Evolutionary conservation across 129 eudicot species (phyloP).

Genomic region (Helianthus tuberosus): DNA sequence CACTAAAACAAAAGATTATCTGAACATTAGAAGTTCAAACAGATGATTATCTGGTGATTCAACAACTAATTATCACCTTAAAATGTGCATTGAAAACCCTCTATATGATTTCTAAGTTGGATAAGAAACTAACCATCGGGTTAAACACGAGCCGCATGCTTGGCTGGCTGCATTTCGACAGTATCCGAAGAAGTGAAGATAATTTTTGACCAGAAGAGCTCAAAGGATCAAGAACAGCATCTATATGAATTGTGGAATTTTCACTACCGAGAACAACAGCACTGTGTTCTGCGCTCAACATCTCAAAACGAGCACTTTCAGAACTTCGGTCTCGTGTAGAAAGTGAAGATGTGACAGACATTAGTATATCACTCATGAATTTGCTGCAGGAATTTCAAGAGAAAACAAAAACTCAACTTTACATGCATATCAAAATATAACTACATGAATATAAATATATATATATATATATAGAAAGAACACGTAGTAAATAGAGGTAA

Average conservation of each 20-base stretch:
- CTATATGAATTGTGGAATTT: constrained; percentile 78
- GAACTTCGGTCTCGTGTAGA: constrained; percentile 80
- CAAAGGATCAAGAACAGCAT: constrained; percentile 95
- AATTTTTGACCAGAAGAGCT: constrained; percentile 94
- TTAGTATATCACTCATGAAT: constrained; percentile 77
- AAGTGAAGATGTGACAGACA: constrained; percentile 85
- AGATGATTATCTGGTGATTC: not conserved
- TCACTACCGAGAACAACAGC: constrained; percentile 68
- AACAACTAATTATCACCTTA: not conserved
- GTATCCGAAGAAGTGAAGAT: constrained; percentile 71
- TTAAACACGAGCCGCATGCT: constrained; percentile 94
- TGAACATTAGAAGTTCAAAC: not conserved
- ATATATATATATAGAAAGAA: not conserved
- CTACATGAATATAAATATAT: not conserved
- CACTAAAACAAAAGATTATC: not conserved
- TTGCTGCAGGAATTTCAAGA: constrained; percentile 54
- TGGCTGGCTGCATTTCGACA: constrained; percentile 74
- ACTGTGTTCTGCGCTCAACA: constrained; percentile 70
- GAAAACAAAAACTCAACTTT: constrained; percentile 8
- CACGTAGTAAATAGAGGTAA: not conserved
- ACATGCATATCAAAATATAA: constrained; percentile 9
- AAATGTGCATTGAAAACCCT: not conserved
- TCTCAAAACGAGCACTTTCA: constrained; percentile 93
- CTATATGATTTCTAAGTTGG: constrained; percentile 8
- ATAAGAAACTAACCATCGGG: constrained; percentile 69